phyloP scores from a whole-genome alignment of 345 rosid genomes.

The Corchorus olitorius region DNA sequence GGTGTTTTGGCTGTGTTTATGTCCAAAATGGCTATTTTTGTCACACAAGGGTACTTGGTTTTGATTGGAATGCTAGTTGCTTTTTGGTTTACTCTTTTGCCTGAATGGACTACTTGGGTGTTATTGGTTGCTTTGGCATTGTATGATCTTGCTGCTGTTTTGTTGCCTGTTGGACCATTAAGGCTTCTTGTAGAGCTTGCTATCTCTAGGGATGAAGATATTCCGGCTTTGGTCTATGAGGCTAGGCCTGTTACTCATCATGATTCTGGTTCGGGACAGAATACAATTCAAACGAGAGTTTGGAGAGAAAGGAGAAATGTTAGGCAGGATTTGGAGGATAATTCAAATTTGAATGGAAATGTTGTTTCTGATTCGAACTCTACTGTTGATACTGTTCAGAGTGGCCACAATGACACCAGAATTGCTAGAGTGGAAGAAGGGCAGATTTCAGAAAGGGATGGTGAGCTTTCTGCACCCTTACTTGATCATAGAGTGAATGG shows the following conservation, averaged over 20 bases:
- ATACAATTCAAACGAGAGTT: constrained; percentile 53
- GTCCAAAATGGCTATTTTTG: constrained; percentile 85
- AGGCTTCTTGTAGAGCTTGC: constrained; percentile 93
- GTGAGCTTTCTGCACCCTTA: constrained; percentile 67
- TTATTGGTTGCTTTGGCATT: constrained; percentile 80
- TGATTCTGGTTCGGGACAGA: constrained; percentile 35
- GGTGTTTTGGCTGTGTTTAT: constrained; percentile 89
- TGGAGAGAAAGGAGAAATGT: constrained; percentile 68
- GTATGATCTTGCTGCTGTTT: constrained; percentile 92
- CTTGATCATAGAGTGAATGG: constrained; percentile 44
- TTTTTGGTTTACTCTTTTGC: constrained; percentile 84
- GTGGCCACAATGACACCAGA: constrained; percentile 20
- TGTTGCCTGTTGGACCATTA: constrained; percentile 89
- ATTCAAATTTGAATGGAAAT: constrained; percentile 15
- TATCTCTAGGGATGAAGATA: constrained; percentile 93
- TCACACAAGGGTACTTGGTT: constrained; percentile 83
- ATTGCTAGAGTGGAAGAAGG: constrained; percentile 47
- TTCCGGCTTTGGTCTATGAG: constrained; percentile 91
- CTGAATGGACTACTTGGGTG: constrained; percentile 97
- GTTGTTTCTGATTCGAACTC: constrained; percentile 23
- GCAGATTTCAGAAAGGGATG: constrained; percentile 32
- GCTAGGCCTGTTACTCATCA: constrained; percentile 67
- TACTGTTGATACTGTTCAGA: constrained; percentile 18
- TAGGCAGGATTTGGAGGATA: constrained; percentile 20
- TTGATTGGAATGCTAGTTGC: constrained; percentile 86